Evolutionary conservation across 257 asterid species (phyloP).

Genomic region (Solanum etuberosum): DNA sequence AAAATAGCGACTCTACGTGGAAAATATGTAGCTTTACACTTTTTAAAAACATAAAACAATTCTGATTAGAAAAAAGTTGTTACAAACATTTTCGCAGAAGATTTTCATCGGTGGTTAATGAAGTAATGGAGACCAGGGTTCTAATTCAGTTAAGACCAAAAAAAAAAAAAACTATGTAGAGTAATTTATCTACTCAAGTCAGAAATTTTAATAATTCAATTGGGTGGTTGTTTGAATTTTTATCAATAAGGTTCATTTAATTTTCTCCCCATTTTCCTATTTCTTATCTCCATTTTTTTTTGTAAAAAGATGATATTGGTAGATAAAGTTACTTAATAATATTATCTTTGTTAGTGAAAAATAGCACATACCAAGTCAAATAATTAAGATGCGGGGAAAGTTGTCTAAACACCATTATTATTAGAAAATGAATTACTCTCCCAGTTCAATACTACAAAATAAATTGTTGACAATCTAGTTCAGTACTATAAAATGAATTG

Average conservation of each 20-base stretch:
- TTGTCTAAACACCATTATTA: not conserved
- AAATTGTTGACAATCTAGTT: too few relatives aligned
- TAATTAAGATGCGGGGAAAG: not conserved
- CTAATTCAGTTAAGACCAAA: not conserved
- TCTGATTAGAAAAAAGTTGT: not conserved
- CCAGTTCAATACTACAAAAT: too few relatives aligned
- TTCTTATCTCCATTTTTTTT: too few relatives aligned
- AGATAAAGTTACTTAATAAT: not conserved
- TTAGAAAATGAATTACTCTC: too few relatives aligned
- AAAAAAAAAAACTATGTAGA: not conserved
- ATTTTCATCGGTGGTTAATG: not conserved
- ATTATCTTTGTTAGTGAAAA: not conserved
- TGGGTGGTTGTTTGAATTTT: too few relatives aligned
- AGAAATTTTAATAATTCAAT: too few relatives aligned
- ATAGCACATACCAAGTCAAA: not conserved
- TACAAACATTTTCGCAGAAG: not conserved
- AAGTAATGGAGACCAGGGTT: not conserved
- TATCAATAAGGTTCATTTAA: too few relatives aligned
- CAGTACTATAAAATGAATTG: too few relatives aligned
- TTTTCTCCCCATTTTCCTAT: not conserved
- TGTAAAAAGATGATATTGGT: fast-evolving
- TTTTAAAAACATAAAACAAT: not conserved
- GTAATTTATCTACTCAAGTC: not conserved
- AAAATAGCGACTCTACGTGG: not conserved
- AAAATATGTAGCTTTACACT: not conserved